Base-by-base conservation (phyloP, 2,329 filamentous ascomycete genomes). In the Zalaria obscura region DNA sequence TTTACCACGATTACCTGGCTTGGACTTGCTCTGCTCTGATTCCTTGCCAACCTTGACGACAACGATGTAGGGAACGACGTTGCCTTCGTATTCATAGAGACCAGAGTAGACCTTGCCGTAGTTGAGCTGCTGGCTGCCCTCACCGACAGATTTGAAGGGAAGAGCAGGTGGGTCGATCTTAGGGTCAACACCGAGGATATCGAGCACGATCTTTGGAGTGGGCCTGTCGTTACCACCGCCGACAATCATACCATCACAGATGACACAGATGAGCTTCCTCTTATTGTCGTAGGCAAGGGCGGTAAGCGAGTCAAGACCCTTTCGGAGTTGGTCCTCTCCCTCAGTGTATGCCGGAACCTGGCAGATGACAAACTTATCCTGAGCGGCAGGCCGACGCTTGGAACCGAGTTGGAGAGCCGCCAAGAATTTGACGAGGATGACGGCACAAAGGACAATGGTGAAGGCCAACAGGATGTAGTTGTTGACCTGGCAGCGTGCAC, bases 291-390 rank as follows among this genome's bases (percentile, higher is more conserved):
- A 98, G 51, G 93, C 82, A 10, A 98, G 73, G 8, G 88, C 86
- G 10, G 91, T 95, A 45, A 96, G 72, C 1, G 91, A 96, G 59
- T 98, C 91, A 2, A 98, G 72, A 40, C 87, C 89, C 57, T 94
- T 93, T 42, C 91, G 75, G 5, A 98, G 69, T 3, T 88, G 89
- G 54, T 98, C 91, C 68, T 98, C 91, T 53, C 87, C 91, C 68
- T 98, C 91, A 0, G 91, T 98, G 57, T 98, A 98, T 4, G 91
- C 91, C 6, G 91, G 91, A 28, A 98, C 87, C 61, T 95, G 87
- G 63, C 91, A 96, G 50, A 98, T 96, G 52, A 98, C 88, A 54
- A 98, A 98, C 59, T 96, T 98, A 63, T 98, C 91, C 61, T 96
- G 91, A 32, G 87, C 83, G 4, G 83, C 74, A 3, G 91, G 91